These are phyloP conservation scores for Eimeria mitis DNA, from an alignment of 169 alveolate genomes.

Conservation along the genomic window DNA sequence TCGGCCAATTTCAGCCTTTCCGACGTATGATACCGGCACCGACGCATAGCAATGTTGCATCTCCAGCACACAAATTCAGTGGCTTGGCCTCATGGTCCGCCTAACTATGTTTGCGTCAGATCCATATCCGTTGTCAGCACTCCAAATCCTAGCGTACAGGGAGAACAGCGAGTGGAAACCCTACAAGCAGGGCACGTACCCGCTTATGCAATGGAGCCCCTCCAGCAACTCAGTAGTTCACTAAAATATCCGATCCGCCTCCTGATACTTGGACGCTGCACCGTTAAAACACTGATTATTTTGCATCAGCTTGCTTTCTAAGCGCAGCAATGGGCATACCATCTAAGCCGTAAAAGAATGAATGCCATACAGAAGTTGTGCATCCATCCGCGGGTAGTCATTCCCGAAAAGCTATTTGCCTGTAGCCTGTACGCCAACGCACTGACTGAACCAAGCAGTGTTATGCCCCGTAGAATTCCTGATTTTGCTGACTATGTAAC, in stretches of 20 bases:
- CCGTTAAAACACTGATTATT: no score
- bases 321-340: not conserved
- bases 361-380: not conserved
- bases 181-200: not conserved
- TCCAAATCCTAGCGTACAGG: not conserved
- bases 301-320: not conserved
- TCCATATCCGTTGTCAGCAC: not conserved
- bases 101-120: no score
- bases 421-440: not conserved
- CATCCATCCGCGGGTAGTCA: not conserved
- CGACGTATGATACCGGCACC: not conserved
- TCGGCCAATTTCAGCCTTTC: not conserved
- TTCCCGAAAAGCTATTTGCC: not conserved
- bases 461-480: no score
- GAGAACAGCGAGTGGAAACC: not conserved
- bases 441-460: not conserved
- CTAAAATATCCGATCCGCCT: not conserved
- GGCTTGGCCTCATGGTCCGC: not conserved
- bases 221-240: not conserved
- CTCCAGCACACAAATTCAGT: not conserved
- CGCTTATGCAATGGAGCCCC: not conserved
- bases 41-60: not conserved
- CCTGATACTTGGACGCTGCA: not conserved
- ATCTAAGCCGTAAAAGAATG: not conserved
- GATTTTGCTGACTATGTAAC: constrained; percentile 87